Evolutionary conservation across 805 yeast genomes (phyloP).

Genomic region (Spathaspora sp.): DNA sequence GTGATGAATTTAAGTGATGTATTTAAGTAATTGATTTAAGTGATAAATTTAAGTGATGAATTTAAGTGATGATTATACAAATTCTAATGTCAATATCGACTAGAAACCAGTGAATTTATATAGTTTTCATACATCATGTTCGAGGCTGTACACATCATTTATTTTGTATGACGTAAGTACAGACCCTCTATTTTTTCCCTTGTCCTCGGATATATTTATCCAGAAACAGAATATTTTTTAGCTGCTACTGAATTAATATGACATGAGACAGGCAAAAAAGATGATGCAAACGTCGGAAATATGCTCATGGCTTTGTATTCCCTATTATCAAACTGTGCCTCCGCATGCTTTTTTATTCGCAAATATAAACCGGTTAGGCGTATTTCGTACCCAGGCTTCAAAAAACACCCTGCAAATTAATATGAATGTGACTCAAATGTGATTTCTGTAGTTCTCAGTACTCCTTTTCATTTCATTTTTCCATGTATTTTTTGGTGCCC

Average conservation of each 20-base stretch:
- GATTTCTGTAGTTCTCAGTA: too few species aligned
- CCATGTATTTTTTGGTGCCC: too few species aligned
- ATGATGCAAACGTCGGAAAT: not conserved
- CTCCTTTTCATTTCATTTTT: too few species aligned
- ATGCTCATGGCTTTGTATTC: not conserved
- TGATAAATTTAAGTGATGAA: not conserved
- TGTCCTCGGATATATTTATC: not conserved
- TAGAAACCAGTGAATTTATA: not conserved
- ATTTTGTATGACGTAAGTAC: not conserved
- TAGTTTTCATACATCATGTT: not conserved
- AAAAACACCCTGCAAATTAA: too few species aligned
- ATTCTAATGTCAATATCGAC: not conserved
- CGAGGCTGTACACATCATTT: not conserved
- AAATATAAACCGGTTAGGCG: too few species aligned
- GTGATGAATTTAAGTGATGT: not conserved
- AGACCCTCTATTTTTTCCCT: not conserved
- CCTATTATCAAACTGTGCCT: not conserved
- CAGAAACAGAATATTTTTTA: not conserved
- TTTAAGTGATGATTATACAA: not conserved
- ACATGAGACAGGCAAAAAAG: not conserved
- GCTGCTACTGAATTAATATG: not conserved
- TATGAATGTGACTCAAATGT: too few species aligned
- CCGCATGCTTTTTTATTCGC: too few species aligned
- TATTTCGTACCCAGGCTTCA: too few species aligned
- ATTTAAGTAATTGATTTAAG: not conserved